Evolutionary conservation across 306 rosid species (phyloP).

Genomic region (Prunus padus): DNA sequence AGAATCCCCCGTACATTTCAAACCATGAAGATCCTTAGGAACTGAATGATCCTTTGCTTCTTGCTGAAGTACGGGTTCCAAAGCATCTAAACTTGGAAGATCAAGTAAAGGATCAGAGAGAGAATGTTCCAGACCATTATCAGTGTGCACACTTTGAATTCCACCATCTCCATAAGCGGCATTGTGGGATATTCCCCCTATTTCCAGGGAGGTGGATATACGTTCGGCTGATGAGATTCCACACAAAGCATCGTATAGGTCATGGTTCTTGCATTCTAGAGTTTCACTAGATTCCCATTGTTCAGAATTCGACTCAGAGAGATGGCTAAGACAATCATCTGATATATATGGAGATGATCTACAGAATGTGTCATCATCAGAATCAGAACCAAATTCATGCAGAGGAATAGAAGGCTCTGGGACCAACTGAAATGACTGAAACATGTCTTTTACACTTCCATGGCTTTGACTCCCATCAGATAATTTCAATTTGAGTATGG

Average conservation of each 20-base stretch:
- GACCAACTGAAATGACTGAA: slow-evolving; percentile 85
- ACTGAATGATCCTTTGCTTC: slow-evolving; percentile 34
- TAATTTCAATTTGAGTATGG: slow-evolving; percentile 69
- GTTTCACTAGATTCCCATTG: slow-evolving; percentile 80
- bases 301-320: slow-evolving; percentile 67
- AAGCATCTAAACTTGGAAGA: slow-evolving; percentile 70
- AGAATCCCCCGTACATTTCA: slow-evolving; percentile 35
- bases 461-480: slow-evolving; percentile 66
- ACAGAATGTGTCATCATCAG: slow-evolving; percentile 92
- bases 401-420: slow-evolving; percentile 63
- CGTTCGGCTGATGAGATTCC: slow-evolving; percentile 52
- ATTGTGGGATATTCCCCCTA: slow-evolving; percentile 27
- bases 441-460: slow-evolving; percentile 57
- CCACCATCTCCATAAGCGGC: slow-evolving; percentile 39
- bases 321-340: slow-evolving; percentile 70
- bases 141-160: slow-evolving; percentile 17
- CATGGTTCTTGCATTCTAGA: slow-evolving; percentile 53
- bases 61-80: slow-evolving; percentile 41
- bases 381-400: slow-evolving; percentile 60
- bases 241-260: slow-evolving; percentile 44
- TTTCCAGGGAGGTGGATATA: slow-evolving; percentile 39
- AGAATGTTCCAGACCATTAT: slow-evolving; percentile 48
- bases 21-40: slow-evolving; percentile 28
- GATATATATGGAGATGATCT: slow-evolving; percentile 78
- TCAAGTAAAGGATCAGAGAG: slow-evolving; percentile 55